Evolutionary conservation across 106 monocot species (phyloP), one percentile per base, ranked within the genome.

Genomic region (Dendrobium nobile): DNA sequence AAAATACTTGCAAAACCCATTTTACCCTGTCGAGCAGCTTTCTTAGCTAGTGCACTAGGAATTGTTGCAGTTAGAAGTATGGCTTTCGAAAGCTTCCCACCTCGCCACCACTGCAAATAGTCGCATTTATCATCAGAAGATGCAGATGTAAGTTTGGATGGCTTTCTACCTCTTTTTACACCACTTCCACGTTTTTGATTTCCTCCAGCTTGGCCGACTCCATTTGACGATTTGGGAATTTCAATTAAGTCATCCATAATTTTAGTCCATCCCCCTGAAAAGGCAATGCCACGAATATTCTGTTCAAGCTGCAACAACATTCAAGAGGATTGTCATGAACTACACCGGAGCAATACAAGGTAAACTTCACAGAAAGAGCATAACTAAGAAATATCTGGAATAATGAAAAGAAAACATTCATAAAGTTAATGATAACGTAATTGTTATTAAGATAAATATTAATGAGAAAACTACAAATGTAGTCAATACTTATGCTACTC

Each of bases 1-100:
- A 72, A 72, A 72, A 72, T 40, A 72, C 17, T 28, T 4, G 40
- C 15, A 80, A 77, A 4, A 82, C 42, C 24, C 58, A 59, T 26
- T 26, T 72, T 75, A 91, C 95, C 92, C 85, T 92, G 95, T 54
- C 95, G 87, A 85, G 92, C 90, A 18, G 84, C 86, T 87, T 85
- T 95, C 73, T 81, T 90, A 24, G 83, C 55, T 43, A 86, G 37
- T 15, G 81, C 81, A 75, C 70, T 48, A 24, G 86, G 86, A 67
- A 95, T 82, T 81, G 73, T 16, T 37, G 84, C 85, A 80, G 54
- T 90, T 75, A 86, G 92, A 41, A 92, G 73, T 77, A 92, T 44
- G 72, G 72, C 56, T 37, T 89, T 91, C 28, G 82, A 85, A 59
- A 92, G 65, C 58, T 77, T 90, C 41, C 95, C 92, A 10, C 90